Evolutionary conservation across 2,329 filamentous ascomycete genomes (phyloP).

Genomic region (Penicillium brevicompactum): DNA sequence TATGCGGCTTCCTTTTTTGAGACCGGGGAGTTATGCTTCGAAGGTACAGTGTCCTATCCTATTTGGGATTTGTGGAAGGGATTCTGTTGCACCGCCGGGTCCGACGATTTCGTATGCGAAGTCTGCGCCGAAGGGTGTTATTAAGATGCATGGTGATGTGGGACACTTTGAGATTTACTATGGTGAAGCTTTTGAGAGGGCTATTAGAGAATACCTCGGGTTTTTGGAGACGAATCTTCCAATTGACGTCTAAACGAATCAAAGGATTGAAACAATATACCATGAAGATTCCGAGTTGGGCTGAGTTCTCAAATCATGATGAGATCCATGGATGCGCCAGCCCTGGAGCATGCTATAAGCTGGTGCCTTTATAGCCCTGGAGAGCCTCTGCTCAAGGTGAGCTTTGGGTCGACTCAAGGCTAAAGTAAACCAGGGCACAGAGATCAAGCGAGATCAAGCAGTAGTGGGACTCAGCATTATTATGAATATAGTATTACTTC

Average conservation of each 20-base stretch:
- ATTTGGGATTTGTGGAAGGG: conserved; percentile 1
- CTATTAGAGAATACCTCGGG: not conserved
- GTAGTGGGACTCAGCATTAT: not conserved
- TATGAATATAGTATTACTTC: not conserved
- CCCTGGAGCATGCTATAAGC: too few species aligned
- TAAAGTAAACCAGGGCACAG: too few species aligned
- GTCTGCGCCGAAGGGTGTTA: conserved; percentile 1
- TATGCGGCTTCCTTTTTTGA: not conserved
- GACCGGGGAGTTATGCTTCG: not conserved
- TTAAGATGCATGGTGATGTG: conserved; percentile 1
- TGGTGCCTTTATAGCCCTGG: too few species aligned
- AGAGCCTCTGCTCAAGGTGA: too few species aligned
- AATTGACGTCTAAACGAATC: not conserved
- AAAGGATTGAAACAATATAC: not conserved
- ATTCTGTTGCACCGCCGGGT: conserved; percentile 3
- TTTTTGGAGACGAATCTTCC: not conserved
- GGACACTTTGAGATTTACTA: conserved; percentile 12
- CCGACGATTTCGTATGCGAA: conserved; percentile 5
- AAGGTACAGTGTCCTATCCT: conserved; percentile 4
- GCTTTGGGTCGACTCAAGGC: too few species aligned
- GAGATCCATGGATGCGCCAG: too few species aligned
- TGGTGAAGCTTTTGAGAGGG: conserved; percentile 1
- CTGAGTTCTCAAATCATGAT: too few species aligned
- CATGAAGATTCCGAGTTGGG: too few species aligned
- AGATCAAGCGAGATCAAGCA: too few species aligned